Base-by-base conservation (phyloP, 306 rosid genomes). In the Medicago arabica region DNA sequence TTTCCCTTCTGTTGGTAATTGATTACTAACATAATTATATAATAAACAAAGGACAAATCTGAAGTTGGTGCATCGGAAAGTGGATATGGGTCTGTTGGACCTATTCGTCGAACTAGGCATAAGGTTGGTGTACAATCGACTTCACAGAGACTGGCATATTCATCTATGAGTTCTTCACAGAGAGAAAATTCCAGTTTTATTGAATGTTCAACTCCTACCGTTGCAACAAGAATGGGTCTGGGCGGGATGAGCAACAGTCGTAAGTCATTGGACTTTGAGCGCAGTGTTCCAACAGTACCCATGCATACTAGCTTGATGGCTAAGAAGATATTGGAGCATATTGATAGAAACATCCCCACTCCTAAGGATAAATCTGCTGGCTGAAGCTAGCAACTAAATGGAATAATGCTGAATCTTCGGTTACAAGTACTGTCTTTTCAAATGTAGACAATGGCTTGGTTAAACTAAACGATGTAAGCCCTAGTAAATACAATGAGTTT, bases 251-350 rank as follows among this genome's bases (percentile, higher is more conserved):
- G 83, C 41, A 23, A 54, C 68, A 67, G 55, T 79, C 80, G 67
- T 53, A 83, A 85, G 82, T 72, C 80, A 63, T 75, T 43, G 73
- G 75, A 67, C 74, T 84, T 81, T 69, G 80, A 81, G 72, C 72
- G 55, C 9, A 76, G 90, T 59, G 67, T 40, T 58, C 91, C 86
- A 38, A 80, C 83, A 0, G 89, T 87, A 49, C 96, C 83, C 82
- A 87, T 82, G 75, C 92, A 85, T 76, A 77, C 92, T 49, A 85
- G 88, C 84, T 89, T 83, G 85, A 83, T 94, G 85, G 96, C 97
- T 43, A 87, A 88, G 87, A 82, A 88, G 73, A 94, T 94, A 72
- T 82, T 94, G 84, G 97, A 94, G 72, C 98, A 88, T 76, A 76
- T 92, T 55, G 89, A 86, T 78, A 86, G 97, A 92, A 87, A 78